Base-by-base conservation (phyloP, 257 asterid species). In the Capsicum baccatum region DNA sequence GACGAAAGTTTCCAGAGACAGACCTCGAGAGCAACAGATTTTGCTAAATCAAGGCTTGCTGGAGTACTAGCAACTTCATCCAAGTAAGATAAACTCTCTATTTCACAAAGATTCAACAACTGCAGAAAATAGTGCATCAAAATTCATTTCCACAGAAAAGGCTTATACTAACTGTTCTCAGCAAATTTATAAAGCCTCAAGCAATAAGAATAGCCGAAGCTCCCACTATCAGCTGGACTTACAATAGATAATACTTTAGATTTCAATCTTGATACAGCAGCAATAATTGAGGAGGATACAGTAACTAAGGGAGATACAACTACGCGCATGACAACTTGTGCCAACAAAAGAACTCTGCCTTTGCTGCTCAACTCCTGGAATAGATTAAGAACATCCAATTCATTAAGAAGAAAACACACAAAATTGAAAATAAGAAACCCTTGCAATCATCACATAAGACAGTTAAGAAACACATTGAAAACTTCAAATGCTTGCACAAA, bases 81-180 rank as follows among this genome's bases (percentile, higher is more conserved):
- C 91, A 97, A 91, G 91, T 95, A 97, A 83, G 99, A 95, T 5
- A 92, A 92, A 78, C 90, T 91, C 87, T 97, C 99, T 13, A 97
- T 94, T 90, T 97, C 99, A 59, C 98, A 97, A 33, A 97, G 99
- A 89, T 91, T 89, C 93, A 93, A 87, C 71, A 97, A 94, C 99
- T 97, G 97, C 94, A 91, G 76, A 83, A 67, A 52, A 63, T 16
- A 69, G 39, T 19, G 47, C 52, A 39, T 39, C 63, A 63, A 47
- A 37, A 13, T 47, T 81, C 37, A 21, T 47, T 63, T 48, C 57
- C 73, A 63, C 15, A 54, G 54, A 10, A 54, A 76, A 54, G 8
- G 50, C 78, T 62, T 62, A 19, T 42, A 81, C 76, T 8, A 42
- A 66, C 70, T 81, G 76, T 80, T 62, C 12, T 63, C 59, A 52